Evolutionary conservation across 2,329 filamentous ascomycete genomes (phyloP), one percentile per base, ranked within the genome.

Genomic region (Hypoxylon sp.): DNA sequence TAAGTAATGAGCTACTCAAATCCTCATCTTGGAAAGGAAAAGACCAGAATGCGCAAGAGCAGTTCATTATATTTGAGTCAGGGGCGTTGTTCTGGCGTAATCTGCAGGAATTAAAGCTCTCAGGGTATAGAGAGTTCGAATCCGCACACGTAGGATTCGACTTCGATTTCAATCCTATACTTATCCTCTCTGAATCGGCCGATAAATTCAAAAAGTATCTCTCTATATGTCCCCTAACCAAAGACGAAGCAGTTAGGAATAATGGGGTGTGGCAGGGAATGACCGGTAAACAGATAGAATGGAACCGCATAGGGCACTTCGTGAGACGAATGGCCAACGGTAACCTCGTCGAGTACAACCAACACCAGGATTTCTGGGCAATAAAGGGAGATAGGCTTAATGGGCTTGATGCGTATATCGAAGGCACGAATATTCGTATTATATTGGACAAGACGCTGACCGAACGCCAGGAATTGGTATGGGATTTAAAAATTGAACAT

Each of bases 161-260:
- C 47, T 59, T 59, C 14, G 46, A 14, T 4, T 59, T 51, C 35
- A 59, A 59, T 14, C 57, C 57, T 26, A 51, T 22, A n/a, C 29
- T 58, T 8, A 10, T 58, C 13, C 26, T 58, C 39, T 46, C 13
- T 26, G 53, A 57, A 22, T 46, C 37, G 8, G 29, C n/a, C 6
- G 22, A 13, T 6, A 17, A 14, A 19, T 24, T 37, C 4, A 8
- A 10, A 3, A 55, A 10, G 17, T 14, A 29, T 5, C 17, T 48
- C 46, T 48, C n/a, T 26, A n/a, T 29, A 5, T 6, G 11, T 14
- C n/a, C 46, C 10, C 11, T n/a, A 19, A 29, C 46, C 11, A 29
- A n/a, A 22, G 29, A 35, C 5, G 29, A 52, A 19, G 2, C 14
- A n/a, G 8, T 9, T 19, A 5, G 2, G n/a, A 29, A 37, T 14